Evolutionary conservation across 139 green algal genomes (phyloP).

Genomic region (Micractinium conductrix): DNA sequence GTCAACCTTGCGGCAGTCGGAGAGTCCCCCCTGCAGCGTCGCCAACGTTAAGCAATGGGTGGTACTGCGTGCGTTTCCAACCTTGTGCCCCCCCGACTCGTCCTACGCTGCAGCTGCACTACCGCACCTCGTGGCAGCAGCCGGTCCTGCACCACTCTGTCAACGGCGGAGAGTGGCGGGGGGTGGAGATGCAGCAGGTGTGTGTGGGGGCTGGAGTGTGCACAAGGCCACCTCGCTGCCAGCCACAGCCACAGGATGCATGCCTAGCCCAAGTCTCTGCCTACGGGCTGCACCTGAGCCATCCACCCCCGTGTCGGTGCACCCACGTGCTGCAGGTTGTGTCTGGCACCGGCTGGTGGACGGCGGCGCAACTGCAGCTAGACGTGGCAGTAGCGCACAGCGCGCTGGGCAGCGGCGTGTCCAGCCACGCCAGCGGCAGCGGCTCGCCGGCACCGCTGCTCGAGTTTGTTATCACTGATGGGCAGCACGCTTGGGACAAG

Average conservation of each 20-base stretch:
- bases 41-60: no score
- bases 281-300: neutral
- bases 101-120: slow-evolving; percentile 32
- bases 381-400: neutral
- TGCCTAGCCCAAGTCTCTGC: no score
- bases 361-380: slow-evolving; percentile 34
- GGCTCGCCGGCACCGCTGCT: slow-evolving; percentile 39
- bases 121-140: slow-evolving; percentile 56
- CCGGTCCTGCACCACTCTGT: slow-evolving; percentile 60
- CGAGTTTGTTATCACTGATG: slow-evolving; percentile 74
- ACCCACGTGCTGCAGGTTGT: slow-evolving; percentile 22
- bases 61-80: no score
- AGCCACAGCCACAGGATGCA: no score
- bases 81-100: neutral
- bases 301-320: neutral
- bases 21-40: no score
- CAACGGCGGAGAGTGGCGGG: slow-evolving; percentile 46
- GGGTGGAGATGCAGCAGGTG: slow-evolving; percentile 47
- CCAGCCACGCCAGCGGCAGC: slow-evolving; percentile 2
- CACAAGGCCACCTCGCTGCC: neutral
- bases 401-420: neutral
- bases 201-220: no score
- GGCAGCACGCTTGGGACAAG: slow-evolving; percentile 66
- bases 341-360: slow-evolving; percentile 48
- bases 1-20: no score